These are phyloP conservation scores for Pezicula rhizophila DNA, from an alignment of 2,329 filamentous ascomycete species.

Conservation along the genomic window DNA sequence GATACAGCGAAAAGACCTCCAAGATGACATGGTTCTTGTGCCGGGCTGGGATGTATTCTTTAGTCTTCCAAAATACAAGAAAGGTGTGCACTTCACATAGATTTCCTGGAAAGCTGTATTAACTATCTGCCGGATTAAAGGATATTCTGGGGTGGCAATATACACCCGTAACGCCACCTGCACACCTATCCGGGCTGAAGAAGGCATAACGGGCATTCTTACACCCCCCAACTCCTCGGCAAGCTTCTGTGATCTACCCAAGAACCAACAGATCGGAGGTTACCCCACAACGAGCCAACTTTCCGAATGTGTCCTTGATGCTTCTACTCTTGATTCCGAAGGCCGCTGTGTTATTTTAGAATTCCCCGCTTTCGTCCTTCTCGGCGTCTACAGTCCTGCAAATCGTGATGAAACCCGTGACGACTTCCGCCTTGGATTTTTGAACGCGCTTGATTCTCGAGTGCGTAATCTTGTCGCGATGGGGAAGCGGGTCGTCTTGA, in stretches of 20 bases:
- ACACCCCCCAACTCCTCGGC: constrained; percentile 65
- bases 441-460: constrained; percentile 73
- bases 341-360: constrained; percentile 87
- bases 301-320: constrained; percentile 55
- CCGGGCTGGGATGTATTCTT: constrained; percentile 96
- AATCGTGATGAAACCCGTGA: constrained; percentile 79
- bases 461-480: constrained; percentile 74
- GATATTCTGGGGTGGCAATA: constrained; percentile 92
- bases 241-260: constrained; percentile 68
- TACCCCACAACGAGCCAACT: constrained; percentile 72
- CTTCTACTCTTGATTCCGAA: constrained; percentile 75
- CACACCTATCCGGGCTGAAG: constrained; percentile 81
- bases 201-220: constrained; percentile 82
- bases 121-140: constrained; percentile 36
- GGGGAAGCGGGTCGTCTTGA: constrained; percentile 80
- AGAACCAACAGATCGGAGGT: constrained; percentile 75
- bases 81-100: constrained; percentile 48
- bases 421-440: constrained; percentile 74
- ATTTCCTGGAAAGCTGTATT: too few relatives aligned
- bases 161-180: constrained; percentile 88
- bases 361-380: constrained; percentile 88
- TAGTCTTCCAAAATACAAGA: constrained; percentile 87
- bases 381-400: constrained; percentile 89
- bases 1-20: constrained; percentile 86
- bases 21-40: constrained; percentile 92